A percentile compares a stretch with the other conserved stretches of the same genome.
Evolutionary conservation across 441 rosid genomes (phyloP).

Genomic region (Mallotus repandus): DNA sequence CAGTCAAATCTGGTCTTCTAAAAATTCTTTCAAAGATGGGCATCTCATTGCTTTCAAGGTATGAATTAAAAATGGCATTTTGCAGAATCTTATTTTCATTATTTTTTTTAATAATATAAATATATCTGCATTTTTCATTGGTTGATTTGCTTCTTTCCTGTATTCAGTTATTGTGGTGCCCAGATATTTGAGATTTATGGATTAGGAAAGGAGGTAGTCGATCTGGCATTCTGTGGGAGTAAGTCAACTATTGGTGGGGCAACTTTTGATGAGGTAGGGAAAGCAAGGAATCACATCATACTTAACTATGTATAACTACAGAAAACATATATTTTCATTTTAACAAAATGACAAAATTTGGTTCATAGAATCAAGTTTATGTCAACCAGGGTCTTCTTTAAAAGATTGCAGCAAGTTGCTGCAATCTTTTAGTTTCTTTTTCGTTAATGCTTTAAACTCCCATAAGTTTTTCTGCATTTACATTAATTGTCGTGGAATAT

Average conservation of each 20-base stretch:
- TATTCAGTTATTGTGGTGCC: slow-evolving; percentile 93
- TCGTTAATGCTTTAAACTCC: not conserved
- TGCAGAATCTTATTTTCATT: not conserved
- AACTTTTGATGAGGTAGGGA: slow-evolving; percentile 86
- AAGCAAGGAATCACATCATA: not conserved
- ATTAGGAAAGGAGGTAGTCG: slow-evolving; percentile 79
- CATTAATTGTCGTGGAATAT: not conserved
- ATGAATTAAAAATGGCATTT: slow-evolving; percentile 16
- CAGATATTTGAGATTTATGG: slow-evolving; percentile 99
- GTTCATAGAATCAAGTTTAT: not conserved
- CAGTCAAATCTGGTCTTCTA: slow-evolving; percentile 88
- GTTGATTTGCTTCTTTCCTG: slow-evolving; percentile 31
- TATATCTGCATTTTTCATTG: not conserved
- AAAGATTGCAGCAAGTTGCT: slow-evolving; percentile 2
- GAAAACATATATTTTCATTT: not conserved
- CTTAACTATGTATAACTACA: not conserved
- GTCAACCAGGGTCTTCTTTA: not conserved
- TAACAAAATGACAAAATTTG: not conserved
- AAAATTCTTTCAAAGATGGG: slow-evolving; percentile 99
- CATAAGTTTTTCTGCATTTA: not conserved
- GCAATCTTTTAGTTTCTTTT: not conserved
- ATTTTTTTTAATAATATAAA: not conserved
- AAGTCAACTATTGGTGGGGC: slow-evolving; percentile 84
- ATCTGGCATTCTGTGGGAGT: slow-evolving; percentile 89
- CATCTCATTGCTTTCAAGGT: slow-evolving; percentile 98